Evolutionary conservation across 208 protist genomes (phyloP).

Genomic region (Leishmania major): DNA sequence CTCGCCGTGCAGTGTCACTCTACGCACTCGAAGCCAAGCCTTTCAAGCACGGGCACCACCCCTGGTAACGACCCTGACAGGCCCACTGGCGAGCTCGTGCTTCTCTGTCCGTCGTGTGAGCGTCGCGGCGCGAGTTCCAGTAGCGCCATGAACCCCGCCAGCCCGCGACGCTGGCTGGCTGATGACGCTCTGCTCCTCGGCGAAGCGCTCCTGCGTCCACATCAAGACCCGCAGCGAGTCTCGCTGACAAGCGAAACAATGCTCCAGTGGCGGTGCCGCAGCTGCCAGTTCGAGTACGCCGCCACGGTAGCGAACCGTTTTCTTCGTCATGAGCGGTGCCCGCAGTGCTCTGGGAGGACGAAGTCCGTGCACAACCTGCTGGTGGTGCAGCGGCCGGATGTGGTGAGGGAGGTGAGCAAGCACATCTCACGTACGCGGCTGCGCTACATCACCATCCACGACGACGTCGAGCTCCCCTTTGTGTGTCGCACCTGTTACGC

Average conservation of each 20-base stretch:
- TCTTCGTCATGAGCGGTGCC: conserved; percentile 65
- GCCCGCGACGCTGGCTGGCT: conserved; percentile 32
- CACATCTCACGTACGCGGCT: conserved; percentile 49
- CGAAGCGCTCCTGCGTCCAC: conserved; percentile 53
- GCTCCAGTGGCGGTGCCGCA: conserved; percentile 68
- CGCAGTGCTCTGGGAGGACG: conserved; percentile 62
- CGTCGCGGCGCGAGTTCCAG: conserved; percentile 24
- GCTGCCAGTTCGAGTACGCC: conserved; percentile 55
- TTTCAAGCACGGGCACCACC: background rate
- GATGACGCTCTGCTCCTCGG: conserved; percentile 54
- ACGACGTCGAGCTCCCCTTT: conserved; percentile 64
- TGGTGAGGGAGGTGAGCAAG: conserved; percentile 62
- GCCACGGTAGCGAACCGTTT: conserved; percentile 59
- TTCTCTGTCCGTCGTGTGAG: conserved; percentile 72
- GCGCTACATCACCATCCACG: conserved; percentile 56
- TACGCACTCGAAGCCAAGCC: background rate
- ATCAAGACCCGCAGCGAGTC: conserved; percentile 58
- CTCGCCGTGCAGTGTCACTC: conserved; percentile 7
- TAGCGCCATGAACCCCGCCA: background rate
- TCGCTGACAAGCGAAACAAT: conserved; percentile 48
- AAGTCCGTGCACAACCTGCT: conserved; percentile 60
- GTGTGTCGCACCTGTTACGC: conserved; percentile 76
- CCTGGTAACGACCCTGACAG: background rate
- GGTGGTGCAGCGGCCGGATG: conserved; percentile 72
- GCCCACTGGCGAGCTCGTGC: conserved; percentile 5